Conservation (phyloP, 305 asterid genomes). For the Rubia occidens region DNA sequence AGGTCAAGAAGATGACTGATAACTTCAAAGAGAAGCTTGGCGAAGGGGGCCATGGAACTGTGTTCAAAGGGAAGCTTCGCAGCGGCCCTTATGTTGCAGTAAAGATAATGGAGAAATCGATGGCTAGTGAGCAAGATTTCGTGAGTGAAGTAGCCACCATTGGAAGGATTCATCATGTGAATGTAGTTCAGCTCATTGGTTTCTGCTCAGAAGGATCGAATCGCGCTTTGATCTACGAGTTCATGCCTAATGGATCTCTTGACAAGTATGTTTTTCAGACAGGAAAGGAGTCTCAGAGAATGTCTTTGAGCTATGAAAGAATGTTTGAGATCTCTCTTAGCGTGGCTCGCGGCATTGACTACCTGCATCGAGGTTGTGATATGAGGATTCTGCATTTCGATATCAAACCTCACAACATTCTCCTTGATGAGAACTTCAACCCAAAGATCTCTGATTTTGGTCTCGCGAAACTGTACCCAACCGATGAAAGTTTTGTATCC, state of each 20-base stretch:
- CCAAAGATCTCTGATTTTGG: conserved; percentile 37
- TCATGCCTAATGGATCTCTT: conserved; percentile 31
- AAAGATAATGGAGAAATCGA: conserved; percentile 23
- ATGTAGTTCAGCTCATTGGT: conserved; percentile 32
- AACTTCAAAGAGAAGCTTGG: conserved; percentile 33
- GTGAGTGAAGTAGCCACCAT: conserved; percentile 23
- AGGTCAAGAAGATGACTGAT: conserved; percentile 34
- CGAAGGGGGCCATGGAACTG: conserved; percentile 31
- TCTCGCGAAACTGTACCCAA: conserved; percentile 22
- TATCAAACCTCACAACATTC: conserved; percentile 30
- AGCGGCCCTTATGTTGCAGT: conserved; percentile 35
- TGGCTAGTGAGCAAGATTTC: conserved; percentile 28
- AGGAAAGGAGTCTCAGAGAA: neutral
- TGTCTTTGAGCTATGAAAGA: conserved; percentile 20
- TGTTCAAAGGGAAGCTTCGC: conserved; percentile 33
- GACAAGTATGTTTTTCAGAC: conserved; percentile 21
- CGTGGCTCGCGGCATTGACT: conserved; percentile 32
- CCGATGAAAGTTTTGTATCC: conserved; percentile 15
- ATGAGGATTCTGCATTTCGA: conserved; percentile 29
- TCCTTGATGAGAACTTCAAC: conserved; percentile 27
- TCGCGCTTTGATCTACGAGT: conserved; percentile 31
- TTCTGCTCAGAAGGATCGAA: conserved; percentile 28
- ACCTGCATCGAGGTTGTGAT: conserved; percentile 23
- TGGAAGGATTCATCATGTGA: conserved; percentile 30
- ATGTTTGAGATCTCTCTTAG: conserved; percentile 35